Evolutionary conservation across 306 rosid genomes (phyloP), one percentile per base, ranked within the genome.

Genomic region (Hippophae rhamnoides): DNA sequence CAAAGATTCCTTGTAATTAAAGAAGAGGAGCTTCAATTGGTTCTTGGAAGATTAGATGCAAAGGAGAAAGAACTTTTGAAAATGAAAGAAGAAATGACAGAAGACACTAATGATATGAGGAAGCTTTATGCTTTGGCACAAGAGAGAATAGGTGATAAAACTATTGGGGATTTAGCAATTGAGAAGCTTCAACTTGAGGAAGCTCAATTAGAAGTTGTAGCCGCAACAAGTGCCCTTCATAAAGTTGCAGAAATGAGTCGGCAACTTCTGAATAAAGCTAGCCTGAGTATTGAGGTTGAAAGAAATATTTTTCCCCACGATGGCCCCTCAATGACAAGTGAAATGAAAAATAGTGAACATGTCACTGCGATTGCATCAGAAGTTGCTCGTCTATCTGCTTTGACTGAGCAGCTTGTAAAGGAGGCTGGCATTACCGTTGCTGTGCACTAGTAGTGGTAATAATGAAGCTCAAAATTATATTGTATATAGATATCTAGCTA

Each of bases 121-220:
- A 74, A 67, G 53, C 70, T 79, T 61, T 76, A 85, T 61, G 71
- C 81, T 58, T 71, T 85, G 85, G 78, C 82, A 13, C 83, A 85
- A 62, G 86, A 82, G 83, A 71, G 69, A 47, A 53, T 81, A 55
- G 76, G 79, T 3, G 83, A 78, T 60, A 79, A 45, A 65, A 83
- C 65, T 65, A 49, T 65, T 2, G 92, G 82, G 53, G 87, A 85
- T 70, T 74, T 85, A 71, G 87, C 82, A 47, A 70, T 79, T 11
- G 96, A 85, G 85, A 92, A 75, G 78, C 86, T 92, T 71, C 90
- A 82, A 69, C 75, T 92, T 3, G 95, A 92, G 78, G 85, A 88
- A 68, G 82, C 93, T 72, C 86, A 82, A 67, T 64, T 83, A 58
- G 93, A 92, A 72, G 84, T 75, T 64, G 86, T 78, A 80, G 95